Base-by-base conservation (phyloP, 257 asterid species). In the Solanum appendiculatum region DNA sequence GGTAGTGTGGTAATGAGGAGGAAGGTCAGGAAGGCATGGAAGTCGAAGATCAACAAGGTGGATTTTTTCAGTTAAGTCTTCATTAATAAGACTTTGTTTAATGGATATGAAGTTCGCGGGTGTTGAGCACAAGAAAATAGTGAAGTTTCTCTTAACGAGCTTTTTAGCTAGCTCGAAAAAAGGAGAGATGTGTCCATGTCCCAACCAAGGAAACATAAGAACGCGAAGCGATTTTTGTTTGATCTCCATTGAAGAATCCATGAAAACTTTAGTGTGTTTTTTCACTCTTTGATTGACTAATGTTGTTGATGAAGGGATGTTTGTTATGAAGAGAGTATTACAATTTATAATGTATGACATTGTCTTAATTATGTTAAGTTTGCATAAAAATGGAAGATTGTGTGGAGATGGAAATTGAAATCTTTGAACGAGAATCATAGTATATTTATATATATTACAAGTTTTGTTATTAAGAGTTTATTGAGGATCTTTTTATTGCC, bases 151-250 rank as follows among this genome's bases (percentile, higher is more conserved):
- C 51, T 7, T 54, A 2, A 84, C 7, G 23, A 89, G 63, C 42
- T 70, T 88, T 27, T 86, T 87, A 86, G 90, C 89, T 64, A 86
- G 87, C 64, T 88, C 90, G 1, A 89, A 34, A 82, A 82, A 89
- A 1, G 91, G 91, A 51, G 88, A 86, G 9, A 86, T 86, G 72
- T 87, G 90, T 13, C 91, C 91, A 56, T 89, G 88, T 18, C 90
- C 91, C 80, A 89, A 39, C 91, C 91, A 89, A 0, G 91, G 90
- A 51, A 89, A 56, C 91, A 89, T 83, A 11, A 78, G 9, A 44
- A 78, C 15, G 0, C 39, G 25, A 78, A 78, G 36, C 3, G 40
- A 5, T 10, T 44, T 78, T 27, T 44, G 25, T 20, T 78, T 78
- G 5, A 77, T 77, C n/a, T 25, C 60, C 83, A 40, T 77, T 44